Evolutionary conservation across 2,329 filamentous ascomycete genomes (phyloP).

Genomic region (Aaosphaeria pasadenensis): DNA sequence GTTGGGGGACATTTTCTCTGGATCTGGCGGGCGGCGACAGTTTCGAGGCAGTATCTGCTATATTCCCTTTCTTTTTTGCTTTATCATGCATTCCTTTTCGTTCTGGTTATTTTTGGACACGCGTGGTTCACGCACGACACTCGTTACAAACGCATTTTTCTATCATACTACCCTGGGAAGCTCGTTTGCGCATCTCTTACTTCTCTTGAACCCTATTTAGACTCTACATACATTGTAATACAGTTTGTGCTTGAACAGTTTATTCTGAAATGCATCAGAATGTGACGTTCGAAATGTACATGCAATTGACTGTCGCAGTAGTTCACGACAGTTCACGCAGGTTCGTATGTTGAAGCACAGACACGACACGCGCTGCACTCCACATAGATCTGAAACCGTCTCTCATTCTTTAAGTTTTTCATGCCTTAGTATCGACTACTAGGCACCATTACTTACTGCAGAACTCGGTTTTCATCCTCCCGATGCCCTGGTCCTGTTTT

Average conservation of each 20-base stretch:
- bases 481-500: too few relatives aligned
- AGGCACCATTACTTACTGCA: too few relatives aligned
- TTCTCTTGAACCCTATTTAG: conserved; percentile 5
- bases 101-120: conserved; percentile 2
- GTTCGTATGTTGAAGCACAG: conserved; percentile 10
- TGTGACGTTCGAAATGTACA: not conserved
- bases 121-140: conserved; percentile 7
- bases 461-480: too few relatives aligned
- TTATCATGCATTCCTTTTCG: conserved; percentile 3
- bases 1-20: conserved; percentile 2
- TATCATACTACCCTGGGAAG: conserved; percentile 4
- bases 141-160: conserved; percentile 12
- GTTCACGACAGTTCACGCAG: not conserved
- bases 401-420: conserved; percentile 11
- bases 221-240: conserved; percentile 8
- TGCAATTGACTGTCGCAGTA: not conserved
- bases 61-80: conserved; percentile 3
- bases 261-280: conserved; percentile 1
- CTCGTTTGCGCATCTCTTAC: conserved; percentile 5
- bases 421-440: conserved; percentile 12
- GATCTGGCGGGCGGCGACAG: not conserved
- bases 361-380: conserved; percentile 10
- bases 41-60: conserved; percentile 2
- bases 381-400: conserved; percentile 15
- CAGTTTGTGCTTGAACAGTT: conserved; percentile 3